Evolutionary conservation across 2,329 filamentous ascomycete genomes (phyloP).

Genomic region (Xylariaceae sp.): DNA sequence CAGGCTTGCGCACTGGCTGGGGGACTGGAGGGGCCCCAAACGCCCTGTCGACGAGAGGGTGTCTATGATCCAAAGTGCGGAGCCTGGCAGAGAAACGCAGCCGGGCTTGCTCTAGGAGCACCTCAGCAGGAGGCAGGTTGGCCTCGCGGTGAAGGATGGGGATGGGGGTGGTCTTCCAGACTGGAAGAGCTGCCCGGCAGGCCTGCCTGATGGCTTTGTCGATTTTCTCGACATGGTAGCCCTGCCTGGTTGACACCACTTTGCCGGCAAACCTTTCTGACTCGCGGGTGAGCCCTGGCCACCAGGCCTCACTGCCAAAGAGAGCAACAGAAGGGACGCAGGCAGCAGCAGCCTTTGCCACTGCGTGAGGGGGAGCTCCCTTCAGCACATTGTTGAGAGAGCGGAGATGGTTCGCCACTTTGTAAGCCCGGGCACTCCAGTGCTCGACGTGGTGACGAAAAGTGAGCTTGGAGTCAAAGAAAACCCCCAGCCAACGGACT

Average conservation of each 20-base stretch:
- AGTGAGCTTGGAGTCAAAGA: too few species aligned
- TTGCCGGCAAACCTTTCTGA: neutral
- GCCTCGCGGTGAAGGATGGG: neutral
- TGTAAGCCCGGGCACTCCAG: neutral
- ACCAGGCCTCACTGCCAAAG: neutral
- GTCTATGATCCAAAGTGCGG: neutral
- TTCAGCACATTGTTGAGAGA: neutral
- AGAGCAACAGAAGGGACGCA: neutral
- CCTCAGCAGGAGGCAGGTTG: neutral
- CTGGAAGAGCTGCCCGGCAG: neutral
- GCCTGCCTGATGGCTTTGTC: neutral
- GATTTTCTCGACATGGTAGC: neutral
- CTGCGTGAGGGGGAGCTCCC: neutral
- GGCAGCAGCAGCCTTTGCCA: neutral
- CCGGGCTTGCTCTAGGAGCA: neutral
- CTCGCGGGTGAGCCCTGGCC: neutral
- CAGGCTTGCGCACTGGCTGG: too few species aligned
- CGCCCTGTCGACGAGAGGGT: neutral
- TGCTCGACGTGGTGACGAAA: too few species aligned
- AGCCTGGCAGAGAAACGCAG: neutral
- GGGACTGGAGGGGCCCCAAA: too few species aligned
- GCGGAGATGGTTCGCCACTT: neutral
- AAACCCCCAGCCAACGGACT: too few species aligned
- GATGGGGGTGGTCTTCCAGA: neutral
- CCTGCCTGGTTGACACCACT: neutral